Conservation (phyloP, 2,329 filamentous ascomycete species). For the Aquanectria penicillioides region DNA sequence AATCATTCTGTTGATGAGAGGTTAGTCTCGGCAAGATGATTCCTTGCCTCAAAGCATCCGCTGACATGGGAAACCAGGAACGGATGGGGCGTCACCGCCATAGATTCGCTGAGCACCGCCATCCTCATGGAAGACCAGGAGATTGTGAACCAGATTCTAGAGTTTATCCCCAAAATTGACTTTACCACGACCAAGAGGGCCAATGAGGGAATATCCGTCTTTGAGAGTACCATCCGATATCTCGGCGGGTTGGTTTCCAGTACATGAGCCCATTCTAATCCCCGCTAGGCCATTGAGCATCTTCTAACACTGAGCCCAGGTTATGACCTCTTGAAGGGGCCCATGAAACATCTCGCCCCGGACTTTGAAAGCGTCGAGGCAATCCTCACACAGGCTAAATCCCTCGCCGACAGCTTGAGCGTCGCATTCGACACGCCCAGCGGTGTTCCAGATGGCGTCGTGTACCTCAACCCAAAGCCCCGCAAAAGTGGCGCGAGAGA, state of each 20-base stretch:
- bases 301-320: conserved; percentile 49
- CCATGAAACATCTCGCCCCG: conserved; percentile 62
- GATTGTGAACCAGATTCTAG: conserved; percentile 76
- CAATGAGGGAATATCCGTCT: conserved; percentile 73
- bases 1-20: conserved; percentile 75
- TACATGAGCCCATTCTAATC: conserved; percentile 34
- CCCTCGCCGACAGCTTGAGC: conserved; percentile 77
- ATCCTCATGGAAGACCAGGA: conserved; percentile 77
- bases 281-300: not conserved
- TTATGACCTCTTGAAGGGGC: conserved; percentile 78
- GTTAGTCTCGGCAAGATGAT: conserved; percentile 53
- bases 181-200: conserved; percentile 66
- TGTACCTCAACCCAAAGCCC: conserved; percentile 67
- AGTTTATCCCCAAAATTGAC: conserved; percentile 76
- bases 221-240: conserved; percentile 92
- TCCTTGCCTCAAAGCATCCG: conserved; percentile 57
- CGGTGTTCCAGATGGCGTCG: conserved; percentile 77
- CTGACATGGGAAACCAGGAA: conserved; percentile 62
- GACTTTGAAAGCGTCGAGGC: conserved; percentile 58
- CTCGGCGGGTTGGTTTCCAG: conserved; percentile 83
- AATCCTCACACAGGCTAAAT: conserved; percentile 73
- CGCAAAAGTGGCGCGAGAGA: conserved; percentile 59
- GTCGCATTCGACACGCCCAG: conserved; percentile 81
- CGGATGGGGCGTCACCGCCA: conserved; percentile 84
- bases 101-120: conserved; percentile 84